Conservation (phyloP, 139 green algal species). For the Picochlorum sp. region DNA sequence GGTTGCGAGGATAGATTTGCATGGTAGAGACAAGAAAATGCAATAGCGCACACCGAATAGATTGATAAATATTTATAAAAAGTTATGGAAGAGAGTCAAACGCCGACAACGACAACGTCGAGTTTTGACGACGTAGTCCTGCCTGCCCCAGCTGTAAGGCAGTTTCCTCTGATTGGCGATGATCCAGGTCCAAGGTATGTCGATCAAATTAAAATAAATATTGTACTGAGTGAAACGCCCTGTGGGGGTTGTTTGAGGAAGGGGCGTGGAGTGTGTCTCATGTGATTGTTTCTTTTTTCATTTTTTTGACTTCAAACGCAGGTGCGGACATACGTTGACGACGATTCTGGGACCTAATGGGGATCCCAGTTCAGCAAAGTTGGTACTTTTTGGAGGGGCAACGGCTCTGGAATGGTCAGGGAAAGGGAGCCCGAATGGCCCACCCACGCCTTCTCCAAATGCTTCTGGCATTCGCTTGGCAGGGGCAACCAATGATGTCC, state of each 20-base stretch:
- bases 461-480: conserved; percentile 67
- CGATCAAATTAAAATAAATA: background rate
- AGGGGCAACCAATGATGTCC: conserved; percentile 87
- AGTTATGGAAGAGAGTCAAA: background rate
- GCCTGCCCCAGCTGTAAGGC: conserved; percentile 1
- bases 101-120: background rate
- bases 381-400: conserved; percentile 86
- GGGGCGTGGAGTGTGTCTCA: too few species aligned
- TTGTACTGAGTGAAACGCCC: background rate
- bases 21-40: too few species aligned
- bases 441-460: conserved; percentile 19
- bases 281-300: background rate
- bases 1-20: too few species aligned
- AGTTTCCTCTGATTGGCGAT: conserved; percentile 26
- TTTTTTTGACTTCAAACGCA: conserved; percentile 9
- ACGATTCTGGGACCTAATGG: conserved; percentile 62
- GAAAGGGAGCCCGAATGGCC: conserved; percentile 12
- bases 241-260: background rate
- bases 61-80: background rate
- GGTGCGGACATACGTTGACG: conserved; percentile 91
- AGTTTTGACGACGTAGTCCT: conserved; percentile 2
- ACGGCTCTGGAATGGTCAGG: conserved; percentile 78
- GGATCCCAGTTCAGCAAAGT: conserved; percentile 54
- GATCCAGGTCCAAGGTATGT: conserved; percentile 27
- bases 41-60: too few species aligned